A percentile compares a stretch with the other conserved stretches of the same genome.
Evolutionary conservation across 2,329 filamentous ascomycete genomes (phyloP).

Genomic region (Xylaria sp.): DNA sequence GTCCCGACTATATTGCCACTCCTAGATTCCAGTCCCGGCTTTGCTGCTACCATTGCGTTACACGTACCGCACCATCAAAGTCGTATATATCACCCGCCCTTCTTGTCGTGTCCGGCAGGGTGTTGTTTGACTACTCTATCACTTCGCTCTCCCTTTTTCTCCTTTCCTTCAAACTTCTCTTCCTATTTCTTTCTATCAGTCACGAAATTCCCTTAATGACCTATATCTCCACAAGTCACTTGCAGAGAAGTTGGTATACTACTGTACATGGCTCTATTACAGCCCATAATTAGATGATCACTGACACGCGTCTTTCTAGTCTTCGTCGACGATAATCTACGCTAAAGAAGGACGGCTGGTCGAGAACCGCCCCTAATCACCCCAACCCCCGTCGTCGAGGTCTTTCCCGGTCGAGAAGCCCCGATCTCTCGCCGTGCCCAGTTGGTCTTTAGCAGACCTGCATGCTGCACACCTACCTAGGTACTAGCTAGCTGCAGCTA

Average conservation of each 20-base stretch:
- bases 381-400: too few species aligned
- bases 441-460: not conserved
- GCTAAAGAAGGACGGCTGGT: too few species aligned
- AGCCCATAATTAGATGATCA: too few species aligned
- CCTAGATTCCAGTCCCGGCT: constrained; percentile 24
- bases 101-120: not conserved
- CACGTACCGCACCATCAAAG: not conserved
- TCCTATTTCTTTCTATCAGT: not conserved
- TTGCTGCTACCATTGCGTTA: not conserved
- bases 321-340: too few species aligned
- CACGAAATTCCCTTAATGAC: not conserved
- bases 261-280: too few species aligned
- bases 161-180: not conserved
- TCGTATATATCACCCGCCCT: constrained; percentile 3
- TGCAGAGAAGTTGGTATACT: too few species aligned
- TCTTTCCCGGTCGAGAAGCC: not conserved
- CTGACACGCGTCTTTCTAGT: too few species aligned
- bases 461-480: constrained; percentile 14
- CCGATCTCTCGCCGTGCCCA: not conserved
- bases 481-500: constrained; percentile 7
- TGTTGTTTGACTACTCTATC: not conserved
- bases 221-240: too few species aligned
- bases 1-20: constrained; percentile 16
- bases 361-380: too few species aligned
- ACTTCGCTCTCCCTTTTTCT: not conserved